phyloP scores from a whole-genome alignment of 305 asterid species.

The Solanum aculeatissimum region DNA sequence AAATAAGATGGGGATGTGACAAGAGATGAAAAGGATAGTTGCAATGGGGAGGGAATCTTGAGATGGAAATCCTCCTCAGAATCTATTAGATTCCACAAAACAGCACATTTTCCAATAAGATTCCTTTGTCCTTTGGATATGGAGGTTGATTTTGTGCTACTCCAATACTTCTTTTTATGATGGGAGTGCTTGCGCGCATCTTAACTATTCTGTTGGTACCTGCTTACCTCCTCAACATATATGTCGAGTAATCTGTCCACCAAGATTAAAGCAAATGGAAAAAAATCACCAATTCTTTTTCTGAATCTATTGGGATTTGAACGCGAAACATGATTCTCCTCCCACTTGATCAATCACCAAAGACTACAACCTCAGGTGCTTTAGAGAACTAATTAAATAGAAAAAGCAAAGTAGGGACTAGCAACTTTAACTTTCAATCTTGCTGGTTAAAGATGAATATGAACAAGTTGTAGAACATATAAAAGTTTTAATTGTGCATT shows the following conservation, averaged over 20 bases:
- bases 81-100: neutral
- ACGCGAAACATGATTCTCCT: neutral
- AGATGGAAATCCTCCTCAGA: constrained; percentile 7
- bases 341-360: neutral
- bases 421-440: neutral
- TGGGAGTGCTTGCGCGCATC: neutral
- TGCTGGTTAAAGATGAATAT: neutral
- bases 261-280: neutral
- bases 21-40: neutral
- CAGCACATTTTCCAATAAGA: neutral
- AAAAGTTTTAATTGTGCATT: neutral
- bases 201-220: neutral
- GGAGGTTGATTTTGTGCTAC: neutral
- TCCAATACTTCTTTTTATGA: neutral
- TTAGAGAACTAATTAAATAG: neutral
- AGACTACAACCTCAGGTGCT: neutral
- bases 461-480: neutral
- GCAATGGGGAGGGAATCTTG: constrained; percentile 5
- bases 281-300: neutral
- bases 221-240: neutral
- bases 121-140: neutral
- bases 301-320: neutral
- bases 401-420: neutral
- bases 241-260: neutral
- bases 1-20: neutral